Evolutionary conservation across 148 eudicot species (phyloP), one percentile per base, ranked within the genome.

Genomic region (Camellia japonica): DNA sequence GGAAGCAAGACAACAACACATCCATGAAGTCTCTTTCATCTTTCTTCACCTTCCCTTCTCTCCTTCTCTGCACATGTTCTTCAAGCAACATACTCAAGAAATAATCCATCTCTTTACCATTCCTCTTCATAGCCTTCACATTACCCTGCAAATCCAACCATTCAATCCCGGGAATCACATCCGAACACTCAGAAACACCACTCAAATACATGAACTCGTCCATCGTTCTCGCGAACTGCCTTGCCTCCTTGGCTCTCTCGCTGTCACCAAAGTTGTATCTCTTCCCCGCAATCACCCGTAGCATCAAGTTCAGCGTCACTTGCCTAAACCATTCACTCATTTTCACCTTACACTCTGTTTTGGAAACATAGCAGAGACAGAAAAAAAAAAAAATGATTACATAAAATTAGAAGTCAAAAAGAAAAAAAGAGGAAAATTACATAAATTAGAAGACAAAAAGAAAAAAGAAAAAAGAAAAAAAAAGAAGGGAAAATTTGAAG

Each of bases 1-100:
- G 52, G 38, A 80, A 42, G 3, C n/a, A 23, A 3, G 82, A 73
- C 5, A 80, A 78, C 78, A 80, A 47, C 49, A 73, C 85, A 58
- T 79, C 78, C 74, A 83, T 19, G 62, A 83, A 78, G 61, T 82
- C 84, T 1, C 38, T 5, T 4, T 76, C 65, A 1, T 54, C 81
- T 49, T 30, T 7, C 10, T 5, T 63, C 42, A 7, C 38, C 9
- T 30, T 30, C 38, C 42, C 20, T 3, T 13, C 12, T 14, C n/a
- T n/a, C 16, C 23, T 14, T 1, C 63, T 60, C 63, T 66, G 44
- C 1, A 7, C 44, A 38, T 66, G 43, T 13, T 66, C 69, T 11
- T 23, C 69, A 10, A 38, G 1, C 69, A 43, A 66, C 4, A 2
- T 66, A 44, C 69, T 66, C 44, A 66, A 0, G 44, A 66, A 23